phyloP scores from a whole-genome alignment of 495 filamentous ascomycete species.

The Venustampulla echinocandica region DNA sequence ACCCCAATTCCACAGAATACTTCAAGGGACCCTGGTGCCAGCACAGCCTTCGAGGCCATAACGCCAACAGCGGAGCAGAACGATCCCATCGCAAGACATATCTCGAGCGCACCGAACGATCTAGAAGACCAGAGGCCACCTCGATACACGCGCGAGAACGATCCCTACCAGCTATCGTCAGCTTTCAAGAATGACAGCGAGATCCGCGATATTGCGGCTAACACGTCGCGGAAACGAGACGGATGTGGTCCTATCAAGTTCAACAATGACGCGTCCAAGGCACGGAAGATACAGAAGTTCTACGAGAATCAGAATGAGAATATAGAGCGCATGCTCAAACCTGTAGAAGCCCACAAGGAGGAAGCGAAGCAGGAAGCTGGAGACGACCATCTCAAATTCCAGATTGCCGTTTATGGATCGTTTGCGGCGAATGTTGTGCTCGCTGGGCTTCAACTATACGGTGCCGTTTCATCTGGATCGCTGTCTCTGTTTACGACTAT shows the following conservation, averaged over 20 bases:
- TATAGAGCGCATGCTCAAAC: constrained; percentile 84
- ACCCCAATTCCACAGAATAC: constrained; percentile 16
- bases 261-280: constrained; percentile 32
- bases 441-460: constrained; percentile 77
- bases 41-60: constrained; percentile 31
- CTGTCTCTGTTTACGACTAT: constrained; percentile 96
- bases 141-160: constrained; percentile 50
- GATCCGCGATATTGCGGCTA: constrained; percentile 71
- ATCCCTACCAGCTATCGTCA: constrained; percentile 75
- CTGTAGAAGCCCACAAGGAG: constrained; percentile 81
- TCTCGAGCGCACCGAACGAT: constrained; percentile 32
- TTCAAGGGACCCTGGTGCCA: constrained; percentile 30
- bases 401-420: constrained; percentile 86
- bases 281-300: constrained; percentile 69
- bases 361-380: constrained; percentile 70
- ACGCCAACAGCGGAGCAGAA: constrained; percentile 31
- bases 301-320: constrained; percentile 90
- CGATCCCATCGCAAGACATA: constrained; percentile 40
- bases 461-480: constrained; percentile 73
- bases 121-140: constrained; percentile 54
- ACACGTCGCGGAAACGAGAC: constrained; percentile 66
- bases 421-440: constrained; percentile 78
- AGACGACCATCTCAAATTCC: constrained; percentile 73
- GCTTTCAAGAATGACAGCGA: constrained; percentile 71
- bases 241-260: constrained; percentile 34